A percentile compares a stretch with the other conserved stretches of the same genome.
These are phyloP conservation scores for Polytrichum formosum DNA, from an alignment of 225 moss, liverwort and hornwort species.

Conservation along the genomic window DNA sequence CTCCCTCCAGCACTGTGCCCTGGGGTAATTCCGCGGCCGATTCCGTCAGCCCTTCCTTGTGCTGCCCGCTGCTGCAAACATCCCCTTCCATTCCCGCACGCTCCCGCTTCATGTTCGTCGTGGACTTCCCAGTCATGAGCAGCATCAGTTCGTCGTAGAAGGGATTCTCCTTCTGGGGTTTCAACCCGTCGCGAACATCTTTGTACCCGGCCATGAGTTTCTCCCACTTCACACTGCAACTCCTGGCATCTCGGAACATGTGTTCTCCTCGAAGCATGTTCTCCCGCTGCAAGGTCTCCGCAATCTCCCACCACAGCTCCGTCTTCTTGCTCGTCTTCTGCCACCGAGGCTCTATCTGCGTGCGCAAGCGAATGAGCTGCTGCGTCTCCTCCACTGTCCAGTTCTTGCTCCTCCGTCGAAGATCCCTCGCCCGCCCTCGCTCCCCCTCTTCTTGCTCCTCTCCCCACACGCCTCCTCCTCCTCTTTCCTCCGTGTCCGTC, in stretches of 20 bases:
- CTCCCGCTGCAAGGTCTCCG: conserved; percentile 63
- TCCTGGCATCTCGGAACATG: conserved; percentile 77
- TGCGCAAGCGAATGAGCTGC: conserved; percentile 76
- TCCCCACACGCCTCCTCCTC: conserved; percentile 43
- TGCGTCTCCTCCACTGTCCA: conserved; percentile 84
- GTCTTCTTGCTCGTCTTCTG: conserved; percentile 89
- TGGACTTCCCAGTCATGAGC: conserved; percentile 77
- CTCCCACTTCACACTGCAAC: conserved; percentile 97
- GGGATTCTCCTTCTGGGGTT: conserved; percentile 81
- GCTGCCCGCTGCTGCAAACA: background rate
- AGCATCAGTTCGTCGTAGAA: conserved; percentile 84
- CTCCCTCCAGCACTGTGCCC: conserved; percentile 15
- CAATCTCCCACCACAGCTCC: conserved; percentile 93
- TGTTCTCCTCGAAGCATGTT: conserved; percentile 38
- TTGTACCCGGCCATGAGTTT: conserved; percentile 92
- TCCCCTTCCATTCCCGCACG: conserved; percentile 49
- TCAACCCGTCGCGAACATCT: conserved; percentile 81
- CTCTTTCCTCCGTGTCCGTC: conserved; percentile 36
- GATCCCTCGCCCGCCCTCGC: conserved; percentile 58
- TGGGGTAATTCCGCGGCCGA: too few relatives aligned
- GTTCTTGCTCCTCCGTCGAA: conserved; percentile 81
- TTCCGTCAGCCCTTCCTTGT: conserved; percentile 15
- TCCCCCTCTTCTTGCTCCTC: conserved; percentile 81
- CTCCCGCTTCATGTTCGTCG: conserved; percentile 45
- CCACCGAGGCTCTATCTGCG: conserved; percentile 79